Base-by-base conservation (phyloP, 208 protist species). In the Leishmania guyanensis region DNA sequence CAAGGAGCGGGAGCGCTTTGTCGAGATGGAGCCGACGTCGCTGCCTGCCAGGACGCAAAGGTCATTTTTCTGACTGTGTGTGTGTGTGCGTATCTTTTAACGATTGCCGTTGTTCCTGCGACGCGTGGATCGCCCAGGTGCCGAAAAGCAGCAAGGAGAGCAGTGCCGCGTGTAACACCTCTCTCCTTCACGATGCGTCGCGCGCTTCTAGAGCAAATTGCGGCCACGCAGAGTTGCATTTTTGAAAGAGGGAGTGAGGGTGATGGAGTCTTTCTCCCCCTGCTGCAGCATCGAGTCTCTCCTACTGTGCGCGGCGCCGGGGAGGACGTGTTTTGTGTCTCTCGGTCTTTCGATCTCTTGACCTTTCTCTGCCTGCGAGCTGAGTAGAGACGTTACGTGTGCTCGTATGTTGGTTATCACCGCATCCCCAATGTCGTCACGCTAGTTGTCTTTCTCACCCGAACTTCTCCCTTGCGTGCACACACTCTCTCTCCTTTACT, bases 21-120 rank as follows among this genome's bases (percentile, higher is more conserved):
- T 83, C 14, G 86, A 85, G 64, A 60, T 85, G 72, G 76, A 81
- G 56, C 81, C 86, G 33, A 80, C 54, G 14, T 72, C 80, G 54
- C 60, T 83, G 66, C 85, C 83, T 8, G 77, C 84, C 75, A 79
- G 56, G 33, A 82, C 62, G 12, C 62, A 78, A 54, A 82, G 81
- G 26, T 29, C 39, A 14, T 88, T 88, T 75, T 90, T 88, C 60
- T 86, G 65, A 65, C 78, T 20, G 17, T 17, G 53, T 56, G 14
- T 56, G 3, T 12, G 56, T 6, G n/a, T 62, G 56, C 20, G 56
- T 8, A 6, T 22, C 8, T 62, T 62, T 29, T 9, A 26, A 62
- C 22, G 56, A 62, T 22, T 16, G 6, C 56, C 56, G 22, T 68
- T 68, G 62, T 66, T 36, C 9, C n/a, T 43, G 62, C 36, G 62